Conservation (phyloP, 768 basidiomycete species). For the Trametes elegans region DNA sequence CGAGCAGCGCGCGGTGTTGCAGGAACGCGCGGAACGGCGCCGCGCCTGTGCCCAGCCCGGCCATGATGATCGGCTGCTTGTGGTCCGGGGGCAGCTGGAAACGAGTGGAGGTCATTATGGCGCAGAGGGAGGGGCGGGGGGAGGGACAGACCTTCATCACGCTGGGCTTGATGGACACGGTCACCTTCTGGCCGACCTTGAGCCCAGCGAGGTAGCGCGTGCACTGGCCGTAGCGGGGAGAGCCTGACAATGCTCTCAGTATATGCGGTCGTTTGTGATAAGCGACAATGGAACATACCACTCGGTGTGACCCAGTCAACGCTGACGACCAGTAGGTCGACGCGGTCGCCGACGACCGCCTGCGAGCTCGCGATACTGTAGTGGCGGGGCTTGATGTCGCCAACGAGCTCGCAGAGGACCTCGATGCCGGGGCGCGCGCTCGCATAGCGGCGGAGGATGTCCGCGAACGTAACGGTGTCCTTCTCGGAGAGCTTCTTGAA, state of each 20-base stretch:
- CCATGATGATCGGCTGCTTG: conserved; percentile 94
- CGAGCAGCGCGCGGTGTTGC: conserved; percentile 88
- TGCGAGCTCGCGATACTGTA: conserved; percentile 98
- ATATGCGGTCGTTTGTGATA: not conserved
- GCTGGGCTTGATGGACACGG: conserved; percentile 96
- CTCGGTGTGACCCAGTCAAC: conserved; percentile 89
- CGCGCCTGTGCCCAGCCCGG: conserved; percentile 96
- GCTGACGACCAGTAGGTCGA: conserved; percentile 93
- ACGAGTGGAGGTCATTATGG: not conserved
- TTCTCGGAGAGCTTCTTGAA: conserved; percentile 97
- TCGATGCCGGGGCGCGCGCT: conserved; percentile 83
- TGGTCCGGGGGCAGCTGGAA: conserved; percentile 76
- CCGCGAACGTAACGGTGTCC: conserved; percentile 92
- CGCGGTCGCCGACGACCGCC: conserved; percentile 90
- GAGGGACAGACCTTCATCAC: conserved; percentile 85
- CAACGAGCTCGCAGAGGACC: conserved; percentile 82
- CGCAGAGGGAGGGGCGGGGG: not conserved
- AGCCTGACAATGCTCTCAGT: conserved; percentile 46
- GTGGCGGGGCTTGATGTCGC: conserved; percentile 95
- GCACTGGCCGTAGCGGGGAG: conserved; percentile 86
- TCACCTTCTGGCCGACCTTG: conserved; percentile 86
- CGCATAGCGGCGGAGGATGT: conserved; percentile 72
- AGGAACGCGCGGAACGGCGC: conserved; percentile 99
- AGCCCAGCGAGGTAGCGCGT: conserved; percentile 90
- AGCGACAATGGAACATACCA: conserved; percentile 49